These are phyloP conservation scores for Adansonia rubrostipa DNA, from an alignment of 441 rosid species.

Conservation along the genomic window DNA sequence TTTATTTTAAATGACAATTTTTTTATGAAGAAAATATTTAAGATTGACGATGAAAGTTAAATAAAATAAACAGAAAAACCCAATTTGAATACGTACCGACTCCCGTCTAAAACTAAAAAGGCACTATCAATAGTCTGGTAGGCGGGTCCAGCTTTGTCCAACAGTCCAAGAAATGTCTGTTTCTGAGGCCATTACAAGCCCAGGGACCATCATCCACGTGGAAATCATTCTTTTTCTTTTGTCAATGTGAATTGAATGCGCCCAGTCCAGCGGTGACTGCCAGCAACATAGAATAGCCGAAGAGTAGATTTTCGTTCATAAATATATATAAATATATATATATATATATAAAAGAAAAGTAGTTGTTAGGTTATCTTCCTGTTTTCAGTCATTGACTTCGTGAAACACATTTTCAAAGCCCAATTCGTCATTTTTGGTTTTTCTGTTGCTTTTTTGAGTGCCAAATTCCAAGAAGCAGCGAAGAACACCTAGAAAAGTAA, in stretches of 20 bases:
- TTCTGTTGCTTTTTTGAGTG: background rate
- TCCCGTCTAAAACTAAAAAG: background rate
- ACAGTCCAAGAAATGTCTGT: background rate
- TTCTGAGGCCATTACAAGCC: background rate
- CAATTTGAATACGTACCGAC: too few relatives aligned
- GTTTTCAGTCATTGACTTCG: conserved; percentile 10
- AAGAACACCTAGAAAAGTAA: background rate
- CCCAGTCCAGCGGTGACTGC: background rate
- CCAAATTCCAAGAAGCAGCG: conserved; percentile 16
- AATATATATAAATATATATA: background rate
- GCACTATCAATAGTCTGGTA: background rate
- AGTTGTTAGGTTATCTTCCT: conserved; percentile 23
- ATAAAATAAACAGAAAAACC: too few relatives aligned
- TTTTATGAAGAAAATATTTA: too few relatives aligned
- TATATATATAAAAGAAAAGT: background rate
- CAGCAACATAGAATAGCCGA: background rate
- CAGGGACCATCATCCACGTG: background rate
- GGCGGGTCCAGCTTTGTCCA: background rate
- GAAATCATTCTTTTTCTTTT: background rate
- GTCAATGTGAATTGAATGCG: background rate
- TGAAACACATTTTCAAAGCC: background rate
- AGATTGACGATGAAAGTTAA: too few relatives aligned
- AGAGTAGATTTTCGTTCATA: background rate
- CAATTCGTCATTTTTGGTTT: background rate
- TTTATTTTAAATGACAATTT: too few relatives aligned